Conservation (phyloP, 2,329 filamentous ascomycete species). For the Thelonectria rubi region DNA sequence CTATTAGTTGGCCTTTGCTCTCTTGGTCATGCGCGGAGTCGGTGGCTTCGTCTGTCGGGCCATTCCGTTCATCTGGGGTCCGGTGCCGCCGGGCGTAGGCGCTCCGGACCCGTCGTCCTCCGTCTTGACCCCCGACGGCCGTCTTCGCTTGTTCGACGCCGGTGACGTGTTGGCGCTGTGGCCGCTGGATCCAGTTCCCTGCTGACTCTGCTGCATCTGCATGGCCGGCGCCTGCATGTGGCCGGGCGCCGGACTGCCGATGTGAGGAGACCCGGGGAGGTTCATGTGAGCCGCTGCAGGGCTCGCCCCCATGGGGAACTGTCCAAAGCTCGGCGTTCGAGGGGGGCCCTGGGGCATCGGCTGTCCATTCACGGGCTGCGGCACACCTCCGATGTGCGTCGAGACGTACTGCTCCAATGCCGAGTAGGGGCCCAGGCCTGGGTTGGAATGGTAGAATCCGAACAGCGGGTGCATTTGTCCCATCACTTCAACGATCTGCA, state of each 20-base stretch:
- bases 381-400: conserved; percentile 54
- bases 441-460: conserved; percentile 63
- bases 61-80: conserved; percentile 62
- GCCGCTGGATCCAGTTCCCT: conserved; percentile 72
- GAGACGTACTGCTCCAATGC: conserved; percentile 69
- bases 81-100: conserved; percentile 55
- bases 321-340: conserved; percentile 63
- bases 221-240: conserved; percentile 72
- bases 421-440: conserved; percentile 63
- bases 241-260: conserved; percentile 68
- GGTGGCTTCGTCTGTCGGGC: conserved; percentile 61
- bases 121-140: conserved; percentile 65
- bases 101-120: conserved; percentile 63
- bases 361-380: conserved; percentile 58
- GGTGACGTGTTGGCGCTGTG: conserved; percentile 74
- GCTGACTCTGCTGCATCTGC: conserved; percentile 74
- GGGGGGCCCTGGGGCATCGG: conserved; percentile 56
- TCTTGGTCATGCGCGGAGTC: conserved; percentile 66
- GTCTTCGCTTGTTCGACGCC: conserved; percentile 66
- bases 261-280: conserved; percentile 69
- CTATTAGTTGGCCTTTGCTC: conserved; percentile 58
- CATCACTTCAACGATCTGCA: conserved; percentile 71
- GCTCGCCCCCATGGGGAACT: conserved; percentile 68
- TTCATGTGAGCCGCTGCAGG: conserved; percentile 68
- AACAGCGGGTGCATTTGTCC: conserved; percentile 73